Evolutionary conservation across 441 rosid species (phyloP), one percentile per base, ranked within the genome.

Genomic region (Theobroma grandiflorum): DNA sequence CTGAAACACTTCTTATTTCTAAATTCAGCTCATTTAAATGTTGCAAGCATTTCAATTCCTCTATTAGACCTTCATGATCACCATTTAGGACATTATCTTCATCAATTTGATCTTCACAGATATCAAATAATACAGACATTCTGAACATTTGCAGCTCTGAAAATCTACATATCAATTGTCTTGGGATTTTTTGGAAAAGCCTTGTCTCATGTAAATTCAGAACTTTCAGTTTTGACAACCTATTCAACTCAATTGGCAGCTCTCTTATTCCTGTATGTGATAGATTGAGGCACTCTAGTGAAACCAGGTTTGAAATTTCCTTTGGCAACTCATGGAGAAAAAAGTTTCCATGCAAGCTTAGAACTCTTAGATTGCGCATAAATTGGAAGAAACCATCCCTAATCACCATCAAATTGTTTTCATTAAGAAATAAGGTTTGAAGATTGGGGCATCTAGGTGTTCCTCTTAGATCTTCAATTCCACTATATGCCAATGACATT

Each of bases 311-410:
- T 22, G 14, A 38, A 66, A 66, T 38, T 42, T 31, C 71, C 9
- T 15, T 15, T 0, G 71, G 71, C 8, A 66, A 3, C 11, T 66
- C 15, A 1, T 2, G 3, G 2, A 66, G 4, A 8, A 7, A 3
- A 0, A 1, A 4, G 15, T 49, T 70, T 2, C 0, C 1, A 1
- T n/a, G 11, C 42, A 49, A 49, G n/a, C 20, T 8, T 8, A 31
- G 11, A 79, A 83, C 84, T 8, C 20, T 71, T 6, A 85, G 64
- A 1, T 20, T 37, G 22, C 50, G 14, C 59, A 82, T 72, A 15
- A 2, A 72, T 1, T 22, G 18, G 50, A 43, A 67, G 35, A 67
- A 43, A 11, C 47, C 53, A 42, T 45, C 49, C 7, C 49, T 8
- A 6, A 45, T 45, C 10, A 45, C 10, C 49, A 2, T 8, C 49